Base-by-base conservation (phyloP, 805 yeast genomes). In the Barnettozyma populi region DNA sequence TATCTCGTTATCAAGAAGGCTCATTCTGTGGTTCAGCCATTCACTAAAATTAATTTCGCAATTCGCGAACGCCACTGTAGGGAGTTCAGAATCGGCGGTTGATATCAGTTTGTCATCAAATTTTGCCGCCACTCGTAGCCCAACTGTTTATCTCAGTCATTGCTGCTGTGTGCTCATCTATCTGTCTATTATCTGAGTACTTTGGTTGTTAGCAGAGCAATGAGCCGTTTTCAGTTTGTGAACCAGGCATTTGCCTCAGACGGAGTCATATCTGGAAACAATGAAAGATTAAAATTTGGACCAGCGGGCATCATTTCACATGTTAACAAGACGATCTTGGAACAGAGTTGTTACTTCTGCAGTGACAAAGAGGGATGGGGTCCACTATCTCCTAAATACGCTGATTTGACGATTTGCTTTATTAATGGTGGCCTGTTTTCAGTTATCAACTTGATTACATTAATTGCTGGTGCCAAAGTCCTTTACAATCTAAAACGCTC, bases 391-490 rank as follows among this genome's bases (percentile, higher is more conserved):
- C 38, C 50, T 1, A 57, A 46, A 18, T 71, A 75, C 59, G 75
- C 75, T 35, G 88, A 82, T 54, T 69, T 82, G 44, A 75, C 86
- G 1, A 78, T 79, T 7, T 81, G 86, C 52, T 77, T 82, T 57
- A 68, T 76, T 16, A 79, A 78, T 54, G 85, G 84, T 24, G 65
- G 68, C 0, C 52, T 80, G 5, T 69, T 75, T 45, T 68, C 75
- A 18, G 44, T 62, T 1, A 52, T 74, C 0, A 75, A 77, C 13
- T 31, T 71, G 14, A 61, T 70, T 21, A 70, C 78, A 70, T 52
- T 80, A 2, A 18, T 70, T 1, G 57, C 69, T 31, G 84, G 83
- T 5, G 36, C 62, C 1, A 60, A 63, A 50, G 73, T 71, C 44
- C 57, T 74, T n/a, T 50, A 56, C 24, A 44, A 52, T 34, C 46